Evolutionary conservation across 441 rosid species (phyloP).

Genomic region (Pelargonium fulgidum): DNA sequence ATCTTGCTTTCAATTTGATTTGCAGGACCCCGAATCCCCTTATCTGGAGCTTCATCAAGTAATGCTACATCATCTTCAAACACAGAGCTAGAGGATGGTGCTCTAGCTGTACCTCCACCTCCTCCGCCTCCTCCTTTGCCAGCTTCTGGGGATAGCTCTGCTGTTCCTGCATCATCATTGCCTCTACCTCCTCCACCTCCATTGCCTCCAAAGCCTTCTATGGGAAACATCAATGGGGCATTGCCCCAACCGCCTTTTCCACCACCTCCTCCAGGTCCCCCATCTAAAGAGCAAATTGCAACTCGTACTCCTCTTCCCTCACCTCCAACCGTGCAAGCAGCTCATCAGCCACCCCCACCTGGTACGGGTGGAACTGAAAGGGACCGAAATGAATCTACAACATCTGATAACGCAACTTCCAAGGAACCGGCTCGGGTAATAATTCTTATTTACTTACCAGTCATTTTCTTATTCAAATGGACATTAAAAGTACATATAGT

Average conservation of each 20-base stretch:
- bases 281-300: constrained; percentile 53
- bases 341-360: constrained; percentile 64
- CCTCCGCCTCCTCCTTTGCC: constrained; percentile 73
- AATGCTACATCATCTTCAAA: constrained; percentile 48
- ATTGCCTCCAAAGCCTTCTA: constrained; percentile 56
- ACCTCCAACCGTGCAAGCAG: constrained; percentile 52
- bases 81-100: constrained; percentile 51
- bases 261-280: constrained; percentile 92
- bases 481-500: neutral
- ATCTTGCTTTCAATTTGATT: constrained; percentile 16
- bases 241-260: constrained; percentile 61
- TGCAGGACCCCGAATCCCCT: constrained; percentile 74
- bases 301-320: constrained; percentile 54
- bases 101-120: constrained; percentile 48
- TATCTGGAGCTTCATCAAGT: constrained; percentile 58
- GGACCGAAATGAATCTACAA: constrained; percentile 37
- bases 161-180: constrained; percentile 40
- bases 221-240: constrained; percentile 34
- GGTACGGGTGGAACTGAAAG: constrained; percentile 40
- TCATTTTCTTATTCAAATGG: constrained; percentile 1
- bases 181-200: constrained; percentile 84
- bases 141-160: constrained; percentile 41
- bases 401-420: constrained; percentile 37
- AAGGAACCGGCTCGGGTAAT: constrained; percentile 48
- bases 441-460: constrained; percentile 7